phyloP scores from a whole-genome alignment of 257 asterid species.

The Solanum acaule region DNA sequence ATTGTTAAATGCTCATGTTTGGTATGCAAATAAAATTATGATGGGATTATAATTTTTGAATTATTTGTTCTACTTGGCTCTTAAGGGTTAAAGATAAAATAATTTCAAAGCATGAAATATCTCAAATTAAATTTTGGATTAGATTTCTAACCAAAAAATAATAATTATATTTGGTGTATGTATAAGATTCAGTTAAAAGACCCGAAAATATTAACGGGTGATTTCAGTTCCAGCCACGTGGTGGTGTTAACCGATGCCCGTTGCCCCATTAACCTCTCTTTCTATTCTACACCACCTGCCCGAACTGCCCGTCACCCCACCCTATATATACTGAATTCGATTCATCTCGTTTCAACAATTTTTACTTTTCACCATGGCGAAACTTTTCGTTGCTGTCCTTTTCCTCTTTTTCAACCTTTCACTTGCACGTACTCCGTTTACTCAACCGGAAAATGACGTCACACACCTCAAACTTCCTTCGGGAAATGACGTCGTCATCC shows the following conservation, averaged over 20 bases:
- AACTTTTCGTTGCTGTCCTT: background rate
- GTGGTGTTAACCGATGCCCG: background rate
- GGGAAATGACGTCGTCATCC: background rate
- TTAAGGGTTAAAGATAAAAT: too few species aligned
- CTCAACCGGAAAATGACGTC: background rate
- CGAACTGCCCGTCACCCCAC: background rate
- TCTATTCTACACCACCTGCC: background rate
- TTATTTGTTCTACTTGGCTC: too few species aligned
- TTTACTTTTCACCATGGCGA: constrained; percentile 26
- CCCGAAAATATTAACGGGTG: background rate
- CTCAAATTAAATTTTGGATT: too few species aligned
- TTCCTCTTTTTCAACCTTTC: background rate
- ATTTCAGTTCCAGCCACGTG: background rate
- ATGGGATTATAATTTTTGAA: too few species aligned
- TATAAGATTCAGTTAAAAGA: background rate
- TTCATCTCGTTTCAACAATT: background rate
- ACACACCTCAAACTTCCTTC: background rate
- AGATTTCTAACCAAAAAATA: too few species aligned
- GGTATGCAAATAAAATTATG: too few species aligned
- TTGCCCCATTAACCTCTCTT: background rate
- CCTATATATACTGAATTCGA: background rate
- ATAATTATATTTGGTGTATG: background rate
- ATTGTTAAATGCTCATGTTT: too few species aligned
- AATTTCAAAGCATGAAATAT: too few species aligned
- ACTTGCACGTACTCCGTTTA: background rate